Conservation (phyloP, 1,284 basidiomycete species). For the Boletus sp. region DNA sequence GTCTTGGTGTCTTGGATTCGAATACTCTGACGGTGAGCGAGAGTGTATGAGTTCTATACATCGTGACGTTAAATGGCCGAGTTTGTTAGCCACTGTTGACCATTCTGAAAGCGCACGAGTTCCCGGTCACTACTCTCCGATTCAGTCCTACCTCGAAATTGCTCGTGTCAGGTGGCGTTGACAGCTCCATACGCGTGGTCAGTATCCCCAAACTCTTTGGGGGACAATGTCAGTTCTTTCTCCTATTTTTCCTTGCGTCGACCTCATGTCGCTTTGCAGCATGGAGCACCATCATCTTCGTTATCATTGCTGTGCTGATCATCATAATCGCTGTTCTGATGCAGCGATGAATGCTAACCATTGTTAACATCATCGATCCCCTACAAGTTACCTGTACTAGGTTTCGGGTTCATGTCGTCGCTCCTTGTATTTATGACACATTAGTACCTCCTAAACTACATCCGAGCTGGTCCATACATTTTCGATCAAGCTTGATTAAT, state of each 20-base stretch:
- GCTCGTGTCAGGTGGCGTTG: constrained; percentile 91
- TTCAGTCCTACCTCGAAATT: constrained; percentile 82
- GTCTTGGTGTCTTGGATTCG: constrained; percentile 82
- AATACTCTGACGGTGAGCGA: constrained; percentile 68
- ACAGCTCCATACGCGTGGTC: constrained; percentile 84
- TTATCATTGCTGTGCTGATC: constrained; percentile 33
- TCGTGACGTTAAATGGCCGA: constrained; percentile 2
- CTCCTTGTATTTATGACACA: constrained; percentile 28
- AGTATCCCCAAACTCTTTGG: constrained; percentile 60
- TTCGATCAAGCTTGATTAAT: constrained; percentile 38
- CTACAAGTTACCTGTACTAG: not conserved
- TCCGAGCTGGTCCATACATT: constrained; percentile 2
- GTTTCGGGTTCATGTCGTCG: not conserved
- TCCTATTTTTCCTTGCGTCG: not conserved
- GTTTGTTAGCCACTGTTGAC: constrained; percentile 70
- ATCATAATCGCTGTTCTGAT: constrained; percentile 33
- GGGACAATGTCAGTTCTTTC: constrained; percentile 47
- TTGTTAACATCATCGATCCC: not conserved
- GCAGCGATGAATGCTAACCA: constrained; percentile 13
- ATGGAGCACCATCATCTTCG: constrained; percentile 39
- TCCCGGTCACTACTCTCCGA: constrained; percentile 85
- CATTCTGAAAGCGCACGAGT: constrained; percentile 92
- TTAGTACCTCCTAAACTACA: constrained; percentile 22
- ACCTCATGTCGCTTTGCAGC: constrained; percentile 31
- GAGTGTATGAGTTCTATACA: not conserved